Evolutionary conservation across 2,329 filamentous ascomycete genomes (phyloP), one percentile per base, ranked within the genome.

Genomic region (Penicillium sp.): DNA sequence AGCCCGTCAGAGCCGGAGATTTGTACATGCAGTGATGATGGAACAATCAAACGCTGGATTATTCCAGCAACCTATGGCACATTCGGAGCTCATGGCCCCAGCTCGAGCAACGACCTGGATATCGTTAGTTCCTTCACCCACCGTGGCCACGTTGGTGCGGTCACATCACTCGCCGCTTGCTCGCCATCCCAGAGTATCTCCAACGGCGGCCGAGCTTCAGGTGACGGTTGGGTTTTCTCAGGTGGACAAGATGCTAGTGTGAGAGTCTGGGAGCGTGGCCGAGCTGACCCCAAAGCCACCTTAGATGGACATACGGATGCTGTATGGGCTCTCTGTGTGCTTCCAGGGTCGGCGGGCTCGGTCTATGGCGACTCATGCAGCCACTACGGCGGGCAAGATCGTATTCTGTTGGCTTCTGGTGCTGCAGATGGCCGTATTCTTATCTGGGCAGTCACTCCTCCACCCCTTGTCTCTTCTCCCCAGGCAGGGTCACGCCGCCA

Each of bases 211-310:
- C 85, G 92, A 56, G 90, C 90, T 7, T 85, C 89, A 63, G 93
- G 93, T 26, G 94, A 97, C 63, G 94, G 94, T 23, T 99, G 94
- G 94, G 92, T 99, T 59, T 99, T 99, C 73, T 97, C 93, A 4
- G 94, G 94, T 54, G 94, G 94, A 3, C 91, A 97, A 70, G 94
- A 99, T 72, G 86, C 90, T 15, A 96, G 91, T 6, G 86, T 99
- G 30, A 85, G 92, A 24, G 91, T 99, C 0, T 99, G 94, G 94
- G 93, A 99, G 72, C 85, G 92, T 44, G 93, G 93, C 23, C 82
- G 93, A 40, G 91, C 99, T 26, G 94, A 97, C 68, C 91, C 94
- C 7, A 97, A 97, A 73, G 91, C 91, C 2, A 96, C 91, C 0
- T 79, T 99, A 3, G 91, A 97, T 60, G 93, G 92, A 1, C 94